Base-by-base conservation (phyloP, 768 basidiomycete species). In the Pleurotus djamor region DNA sequence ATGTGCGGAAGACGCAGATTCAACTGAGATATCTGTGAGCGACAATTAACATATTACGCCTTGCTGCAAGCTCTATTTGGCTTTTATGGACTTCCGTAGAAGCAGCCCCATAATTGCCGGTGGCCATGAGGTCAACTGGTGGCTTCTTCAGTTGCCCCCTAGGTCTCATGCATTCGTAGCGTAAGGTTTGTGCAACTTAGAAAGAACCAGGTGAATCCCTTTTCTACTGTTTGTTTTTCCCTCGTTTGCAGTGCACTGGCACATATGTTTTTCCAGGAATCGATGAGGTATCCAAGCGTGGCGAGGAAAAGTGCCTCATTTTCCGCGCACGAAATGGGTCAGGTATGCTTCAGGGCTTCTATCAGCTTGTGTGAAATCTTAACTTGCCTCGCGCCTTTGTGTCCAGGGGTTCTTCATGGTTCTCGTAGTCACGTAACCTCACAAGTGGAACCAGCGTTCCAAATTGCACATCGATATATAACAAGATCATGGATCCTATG, bases 391-490 rank as follows among this genome's bases (percentile, higher is more conserved):
- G 54, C 54, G 41, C 33, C 41, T 44, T 56, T 32, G 8, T 4
- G 5, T 7, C 21, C 21, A 28, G 21, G 21, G 21, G 21, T 28
- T 28, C 21, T 28, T 28, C 12, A 32, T 21, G 49, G 21, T 50
- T 50, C 49, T 17, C 49, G 49, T 50, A 45, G 54, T 44, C 37
- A 56, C 54, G 54, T 56, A 56, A 44, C n/a, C 16, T 28, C 21
- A 2, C 47, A 12, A 28, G 8, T 12, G 21, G 16, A 17, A 9
- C 47, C 21, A 14, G 47, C 13, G 47, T 48, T 48, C 47, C 9
- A 48, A 50, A 50, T 44, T 56, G 38, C 44, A 28, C 17, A 13
- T 35, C 36, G 54, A 56, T 52, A 52, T 52, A 52, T 36, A 52
- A 52, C 37, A 52, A 33, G 37, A 16, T 52, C 34, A 36, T 38